These are phyloP conservation scores for Sphaerulina populicola DNA, from an alignment of 2,329 filamentous ascomycete species.

Conservation along the genomic window DNA sequence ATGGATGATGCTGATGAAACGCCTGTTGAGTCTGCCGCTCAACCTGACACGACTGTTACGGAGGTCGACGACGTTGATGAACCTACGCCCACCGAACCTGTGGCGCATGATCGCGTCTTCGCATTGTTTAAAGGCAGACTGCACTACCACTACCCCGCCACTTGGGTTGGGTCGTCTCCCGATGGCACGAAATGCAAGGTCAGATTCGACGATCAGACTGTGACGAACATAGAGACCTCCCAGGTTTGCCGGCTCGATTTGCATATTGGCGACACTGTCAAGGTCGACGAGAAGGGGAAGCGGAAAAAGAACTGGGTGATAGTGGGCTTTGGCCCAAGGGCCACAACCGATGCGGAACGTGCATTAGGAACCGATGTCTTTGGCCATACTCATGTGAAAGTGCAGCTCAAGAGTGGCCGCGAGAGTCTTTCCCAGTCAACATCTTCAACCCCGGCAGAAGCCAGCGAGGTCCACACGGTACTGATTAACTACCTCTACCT, in stretches of 20 bases:
- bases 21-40: not conserved
- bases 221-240: slow-evolving; percentile 35
- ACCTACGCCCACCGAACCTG: not conserved
- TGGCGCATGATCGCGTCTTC: slow-evolving; percentile 46
- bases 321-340: slow-evolving; percentile 36
- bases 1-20: slow-evolving; percentile 3
- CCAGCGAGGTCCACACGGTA: slow-evolving; percentile 33
- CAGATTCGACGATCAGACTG: slow-evolving; percentile 43
- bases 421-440: slow-evolving; percentile 29
- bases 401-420: slow-evolving; percentile 35
- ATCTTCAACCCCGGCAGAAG: slow-evolving; percentile 2
- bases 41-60: not conserved
- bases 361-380: slow-evolving; percentile 36
- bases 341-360: slow-evolving; percentile 24
- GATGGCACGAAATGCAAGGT: slow-evolving; percentile 38
- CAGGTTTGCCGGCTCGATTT: slow-evolving; percentile 40
- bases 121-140: slow-evolving; percentile 49
- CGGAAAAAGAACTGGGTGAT: slow-evolving; percentile 40
- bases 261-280: slow-evolving; percentile 39
- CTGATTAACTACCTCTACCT: slow-evolving; percentile 39
- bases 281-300: slow-evolving; percentile 40
- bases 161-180: slow-evolving; percentile 44
- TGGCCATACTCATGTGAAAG: slow-evolving; percentile 36
- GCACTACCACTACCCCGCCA: slow-evolving; percentile 52
- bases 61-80: not conserved